Evolutionary conservation across 1,284 basidiomycete species (phyloP).

Genomic region (Phellinidium pouzarii): DNA sequence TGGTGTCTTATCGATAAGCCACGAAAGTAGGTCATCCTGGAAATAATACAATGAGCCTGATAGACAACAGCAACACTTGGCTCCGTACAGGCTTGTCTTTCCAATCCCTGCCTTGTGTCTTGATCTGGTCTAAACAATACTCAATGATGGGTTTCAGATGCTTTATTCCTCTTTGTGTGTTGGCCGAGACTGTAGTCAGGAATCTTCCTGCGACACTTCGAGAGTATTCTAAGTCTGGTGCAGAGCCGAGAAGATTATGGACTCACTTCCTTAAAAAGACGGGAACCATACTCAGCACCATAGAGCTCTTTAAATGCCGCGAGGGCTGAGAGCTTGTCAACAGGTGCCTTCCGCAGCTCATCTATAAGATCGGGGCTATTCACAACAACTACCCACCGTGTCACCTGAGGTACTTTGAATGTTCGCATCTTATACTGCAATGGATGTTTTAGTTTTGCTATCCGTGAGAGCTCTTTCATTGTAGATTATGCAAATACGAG

Average conservation of each 20-base stretch:
- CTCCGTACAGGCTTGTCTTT: constrained; percentile 32
- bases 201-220: constrained; percentile 7
- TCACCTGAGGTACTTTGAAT: constrained; percentile 31
- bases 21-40: constrained; percentile 37
- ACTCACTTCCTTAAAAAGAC: not conserved
- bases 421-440: constrained; percentile 15
- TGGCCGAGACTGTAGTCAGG: constrained; percentile 8
- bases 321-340: constrained; percentile 29
- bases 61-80: too few species aligned
- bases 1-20: constrained; percentile 35
- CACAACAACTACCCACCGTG: constrained; percentile 29
- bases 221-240: too few species aligned
- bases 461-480: too few species aligned
- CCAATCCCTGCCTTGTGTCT: constrained; percentile 31
- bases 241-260: too few species aligned
- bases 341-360: constrained; percentile 30
- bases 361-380: constrained; percentile 29
- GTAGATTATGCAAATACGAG: not conserved
- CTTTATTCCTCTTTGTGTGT: constrained; percentile 20
- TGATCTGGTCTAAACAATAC: constrained; percentile 29
- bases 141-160: constrained; percentile 32
- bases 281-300: not conserved
- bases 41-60: too few species aligned
- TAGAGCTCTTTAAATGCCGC: constrained; percentile 26
- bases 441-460: not conserved